Conservation (phyloP, 2,329 filamentous ascomycete species). For the Ilyonectria sp. region DNA sequence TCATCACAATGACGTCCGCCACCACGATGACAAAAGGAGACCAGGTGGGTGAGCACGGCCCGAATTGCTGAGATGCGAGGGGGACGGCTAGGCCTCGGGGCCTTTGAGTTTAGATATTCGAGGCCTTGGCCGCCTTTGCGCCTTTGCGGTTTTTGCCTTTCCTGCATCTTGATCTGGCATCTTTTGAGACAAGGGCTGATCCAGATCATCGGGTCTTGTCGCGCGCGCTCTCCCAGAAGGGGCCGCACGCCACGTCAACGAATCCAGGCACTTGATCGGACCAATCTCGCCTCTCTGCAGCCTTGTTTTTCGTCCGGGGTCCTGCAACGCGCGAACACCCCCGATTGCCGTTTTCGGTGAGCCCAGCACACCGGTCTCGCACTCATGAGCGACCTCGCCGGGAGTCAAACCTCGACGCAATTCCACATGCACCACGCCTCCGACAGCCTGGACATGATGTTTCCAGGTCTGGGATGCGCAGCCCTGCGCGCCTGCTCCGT, state of each 20-base stretch:
- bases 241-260: slow-evolving; percentile 32
- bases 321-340: slow-evolving; percentile 28
- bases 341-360: slow-evolving; percentile 41
- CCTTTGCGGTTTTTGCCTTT: slow-evolving; percentile 19
- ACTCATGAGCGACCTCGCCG: slow-evolving; percentile 8
- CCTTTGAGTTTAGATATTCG: slow-evolving; percentile 22
- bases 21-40: neutral
- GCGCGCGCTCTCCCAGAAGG: slow-evolving; percentile 33
- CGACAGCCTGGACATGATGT: slow-evolving; percentile 1
- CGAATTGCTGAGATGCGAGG: slow-evolving; percentile 3
- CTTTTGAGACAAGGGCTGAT: slow-evolving; percentile 45
- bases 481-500: slow-evolving; percentile 17
- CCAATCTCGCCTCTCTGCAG: slow-evolving; percentile 45
- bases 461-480: slow-evolving; percentile 8
- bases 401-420: slow-evolving; percentile 14
- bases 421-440: slow-evolving; percentile 1
- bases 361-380: slow-evolving; percentile 35
- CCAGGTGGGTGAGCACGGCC: neutral
- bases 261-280: slow-evolving; percentile 37
- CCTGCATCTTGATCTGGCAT: slow-evolving; percentile 46
- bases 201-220: slow-evolving; percentile 49
- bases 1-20: slow-evolving; percentile 9
- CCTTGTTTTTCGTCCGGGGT: slow-evolving; percentile 39
- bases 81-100: neutral
- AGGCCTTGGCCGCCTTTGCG: slow-evolving; percentile 19